phyloP scores from a whole-genome alignment of 352 stramenopile genomes.

The Aphanomyces euteiches region DNA sequence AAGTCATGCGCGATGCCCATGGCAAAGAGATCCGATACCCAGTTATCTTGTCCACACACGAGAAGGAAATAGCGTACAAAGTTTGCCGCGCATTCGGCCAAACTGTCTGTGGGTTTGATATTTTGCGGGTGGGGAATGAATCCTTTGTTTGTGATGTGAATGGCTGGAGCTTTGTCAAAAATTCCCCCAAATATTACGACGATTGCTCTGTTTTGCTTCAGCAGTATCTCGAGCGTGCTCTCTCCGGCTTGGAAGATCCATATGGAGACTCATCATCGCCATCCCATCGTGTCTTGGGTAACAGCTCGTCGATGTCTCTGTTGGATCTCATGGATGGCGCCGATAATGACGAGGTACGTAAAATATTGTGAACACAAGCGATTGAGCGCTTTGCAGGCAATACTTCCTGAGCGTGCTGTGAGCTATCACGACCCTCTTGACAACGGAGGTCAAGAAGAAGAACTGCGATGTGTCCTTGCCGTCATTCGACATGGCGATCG shows the following conservation, averaged over 20 bases:
- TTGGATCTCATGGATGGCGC: background rate
- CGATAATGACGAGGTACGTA: background rate
- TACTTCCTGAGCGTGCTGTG: no score
- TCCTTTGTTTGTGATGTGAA: slow-evolving; percentile 99
- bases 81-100: slow-evolving; percentile 76
- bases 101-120: slow-evolving; percentile 99
- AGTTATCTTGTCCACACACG: slow-evolving; percentile 96
- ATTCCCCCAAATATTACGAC: slow-evolving; percentile 99
- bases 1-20: slow-evolving; percentile 94
- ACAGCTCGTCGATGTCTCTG: slow-evolving; percentile 27
- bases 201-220: slow-evolving; percentile 93
- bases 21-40: slow-evolving; percentile 99
- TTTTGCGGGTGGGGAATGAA: slow-evolving; percentile 89
- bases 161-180: slow-evolving; percentile 99
- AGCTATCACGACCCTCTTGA: slow-evolving; percentile 15
- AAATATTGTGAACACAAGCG: background rate
- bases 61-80: slow-evolving; percentile 98
- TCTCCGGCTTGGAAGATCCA: slow-evolving; percentile 35
- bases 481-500: slow-evolving; percentile 99
- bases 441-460: slow-evolving; percentile 80
- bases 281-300: slow-evolving; percentile 11
- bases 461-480: slow-evolving; percentile 98
- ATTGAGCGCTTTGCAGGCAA: no score
- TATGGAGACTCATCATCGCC: slow-evolving; percentile 25
- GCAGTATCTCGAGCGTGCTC: slow-evolving; percentile 68